These are phyloP conservation scores for Dissoconium aciculare DNA, from an alignment of 2,329 filamentous ascomycete genomes.

Conservation along the genomic window DNA sequence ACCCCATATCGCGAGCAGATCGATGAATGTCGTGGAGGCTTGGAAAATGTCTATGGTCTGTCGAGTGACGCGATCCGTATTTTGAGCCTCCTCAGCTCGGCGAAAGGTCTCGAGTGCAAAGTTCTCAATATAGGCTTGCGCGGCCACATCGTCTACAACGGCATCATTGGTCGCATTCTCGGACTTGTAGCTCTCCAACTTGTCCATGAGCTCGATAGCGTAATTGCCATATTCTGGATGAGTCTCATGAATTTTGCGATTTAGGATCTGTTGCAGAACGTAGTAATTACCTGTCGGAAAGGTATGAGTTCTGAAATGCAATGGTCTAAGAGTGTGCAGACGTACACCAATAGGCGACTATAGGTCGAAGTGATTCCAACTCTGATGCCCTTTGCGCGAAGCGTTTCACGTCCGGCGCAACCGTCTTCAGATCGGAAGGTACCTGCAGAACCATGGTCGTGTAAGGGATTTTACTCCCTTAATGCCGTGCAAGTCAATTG, in stretches of 20 bases:
- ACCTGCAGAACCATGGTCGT: conserved; percentile 63
- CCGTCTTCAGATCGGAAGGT: conserved; percentile 52
- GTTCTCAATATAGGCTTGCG: conserved; percentile 84
- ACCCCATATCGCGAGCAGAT: conserved; percentile 75
- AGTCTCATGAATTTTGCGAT: conserved; percentile 59
- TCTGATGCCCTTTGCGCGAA: conserved; percentile 75
- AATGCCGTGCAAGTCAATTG: no score
- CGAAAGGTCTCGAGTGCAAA: conserved; percentile 82
- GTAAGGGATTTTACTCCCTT: no score
- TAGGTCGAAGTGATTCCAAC: conserved; percentile 69
- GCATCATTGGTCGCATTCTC: conserved; percentile 66
- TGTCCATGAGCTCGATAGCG: conserved; percentile 77
- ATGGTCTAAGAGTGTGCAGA: conserved; percentile 16
- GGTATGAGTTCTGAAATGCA: conserved; percentile 4
- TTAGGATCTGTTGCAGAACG: conserved; percentile 82
- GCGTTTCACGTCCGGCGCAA: conserved; percentile 60
- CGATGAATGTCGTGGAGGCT: conserved; percentile 82
- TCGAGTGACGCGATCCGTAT: conserved; percentile 48
- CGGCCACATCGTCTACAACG: conserved; percentile 69
- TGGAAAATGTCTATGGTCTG: conserved; percentile 91
- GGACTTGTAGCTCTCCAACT: conserved; percentile 66
- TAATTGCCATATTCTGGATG: conserved; percentile 68
- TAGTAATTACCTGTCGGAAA: conserved; percentile 60
- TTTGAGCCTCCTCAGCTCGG: conserved; percentile 67
- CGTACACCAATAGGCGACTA: conserved; percentile 90